Percentiles rank a stretch among this genome's conserved stretches.
phyloP scores from a whole-genome alignment of 2,329 filamentous ascomycete species.

The Talaromyces sp. region DNA sequence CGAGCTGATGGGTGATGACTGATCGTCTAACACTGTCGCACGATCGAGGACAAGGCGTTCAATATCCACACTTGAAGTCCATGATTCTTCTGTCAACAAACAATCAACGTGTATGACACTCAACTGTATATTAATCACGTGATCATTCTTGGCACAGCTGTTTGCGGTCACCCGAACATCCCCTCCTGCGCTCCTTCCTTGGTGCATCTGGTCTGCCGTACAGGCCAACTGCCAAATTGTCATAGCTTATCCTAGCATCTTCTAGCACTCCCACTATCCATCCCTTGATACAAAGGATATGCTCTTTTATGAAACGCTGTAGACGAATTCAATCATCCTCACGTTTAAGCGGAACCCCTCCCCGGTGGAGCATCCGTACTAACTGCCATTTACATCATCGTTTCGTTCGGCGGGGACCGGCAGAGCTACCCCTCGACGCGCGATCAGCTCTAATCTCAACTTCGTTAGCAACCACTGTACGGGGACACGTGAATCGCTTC shows the following conservation, averaged over 20 bases:
- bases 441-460: background rate
- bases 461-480: background rate
- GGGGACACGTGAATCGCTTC: background rate
- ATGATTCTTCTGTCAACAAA: too few relatives aligned
- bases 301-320: background rate
- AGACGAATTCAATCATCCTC: constrained; percentile 1
- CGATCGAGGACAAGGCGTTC: background rate
- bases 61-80: background rate
- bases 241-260: background rate
- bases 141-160: background rate
- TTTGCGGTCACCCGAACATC: constrained; percentile 1
- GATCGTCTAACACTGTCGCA: background rate
- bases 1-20: constrained; percentile 71
- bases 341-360: background rate
- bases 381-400: constrained; percentile 11
- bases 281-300: background rate
- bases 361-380: constrained; percentile 2
- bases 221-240: background rate
- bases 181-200: background rate
- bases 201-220: background rate
- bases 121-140: background rate
- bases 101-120: too few relatives aligned
- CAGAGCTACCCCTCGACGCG: constrained; percentile 13
- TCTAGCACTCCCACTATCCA: background rate
- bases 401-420: constrained; percentile 13